Evolutionary conservation across 2,329 filamentous ascomycete species (phyloP).

Genomic region (Thelonectria blattea): DNA sequence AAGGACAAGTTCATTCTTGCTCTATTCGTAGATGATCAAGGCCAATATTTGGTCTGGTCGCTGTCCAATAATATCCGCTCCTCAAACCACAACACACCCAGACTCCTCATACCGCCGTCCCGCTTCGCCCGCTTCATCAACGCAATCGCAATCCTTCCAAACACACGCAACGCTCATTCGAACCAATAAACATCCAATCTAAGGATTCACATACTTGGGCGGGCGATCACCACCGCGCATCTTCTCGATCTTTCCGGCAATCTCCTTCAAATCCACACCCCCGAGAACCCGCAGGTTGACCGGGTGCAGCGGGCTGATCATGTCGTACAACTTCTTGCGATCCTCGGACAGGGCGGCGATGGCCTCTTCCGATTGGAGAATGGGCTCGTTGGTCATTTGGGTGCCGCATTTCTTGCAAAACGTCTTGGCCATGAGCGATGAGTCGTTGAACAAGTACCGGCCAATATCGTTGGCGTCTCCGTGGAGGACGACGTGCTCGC

Average conservation of each 20-base stretch:
- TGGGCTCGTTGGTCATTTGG: conserved; percentile 44
- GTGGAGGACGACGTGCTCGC: conserved; percentile 49
- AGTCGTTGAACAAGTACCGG: conserved; percentile 45
- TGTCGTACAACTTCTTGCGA: conserved; percentile 27
- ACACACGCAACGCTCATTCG: neutral
- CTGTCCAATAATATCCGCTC: neutral
- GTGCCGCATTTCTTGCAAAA: conserved; percentile 59
- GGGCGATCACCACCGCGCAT: neutral
- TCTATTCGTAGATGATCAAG: no score
- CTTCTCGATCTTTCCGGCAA: conserved; percentile 7
- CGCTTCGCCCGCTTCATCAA: neutral
- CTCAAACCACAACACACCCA: no score
- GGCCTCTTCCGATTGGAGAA: conserved; percentile 44
- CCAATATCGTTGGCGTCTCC: conserved; percentile 47
- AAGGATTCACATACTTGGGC: conserved; percentile 6
- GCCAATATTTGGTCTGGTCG: no score
- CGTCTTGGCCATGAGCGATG: conserved; percentile 44
- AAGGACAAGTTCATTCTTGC: no score
- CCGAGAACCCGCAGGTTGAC: conserved; percentile 47
- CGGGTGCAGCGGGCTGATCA: conserved; percentile 28
- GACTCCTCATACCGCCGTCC: neutral
- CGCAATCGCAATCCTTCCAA: neutral
- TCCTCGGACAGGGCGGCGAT: conserved; percentile 42
- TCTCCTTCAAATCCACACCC: conserved; percentile 5
- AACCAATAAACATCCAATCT: neutral